These are phyloP conservation scores for Aspergillus leporis DNA, from an alignment of 495 filamentous ascomycete species.

Conservation along the genomic window DNA sequence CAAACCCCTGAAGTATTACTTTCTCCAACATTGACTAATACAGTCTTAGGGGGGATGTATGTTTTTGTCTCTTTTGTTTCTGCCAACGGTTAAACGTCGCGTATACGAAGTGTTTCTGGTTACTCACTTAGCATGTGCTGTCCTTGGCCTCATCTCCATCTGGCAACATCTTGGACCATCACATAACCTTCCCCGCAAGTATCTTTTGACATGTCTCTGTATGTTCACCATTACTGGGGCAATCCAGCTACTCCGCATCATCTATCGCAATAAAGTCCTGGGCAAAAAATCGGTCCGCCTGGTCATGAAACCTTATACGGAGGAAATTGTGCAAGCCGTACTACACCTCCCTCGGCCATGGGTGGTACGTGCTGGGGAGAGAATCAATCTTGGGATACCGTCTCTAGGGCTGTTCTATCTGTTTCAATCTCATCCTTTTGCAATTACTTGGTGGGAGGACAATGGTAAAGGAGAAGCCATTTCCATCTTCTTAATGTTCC, in stretches of 20 bases:
- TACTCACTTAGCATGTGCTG: constrained; percentile 20
- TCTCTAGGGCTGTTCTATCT: constrained; percentile 25
- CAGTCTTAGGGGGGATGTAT: constrained; percentile 19
- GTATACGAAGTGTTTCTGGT: constrained; percentile 26
- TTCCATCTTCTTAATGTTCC: constrained; percentile 29
- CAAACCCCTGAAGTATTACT: too few relatives aligned
- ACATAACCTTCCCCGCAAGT: neutral
- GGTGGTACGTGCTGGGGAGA: constrained; percentile 29
- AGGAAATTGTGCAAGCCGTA: constrained; percentile 13
- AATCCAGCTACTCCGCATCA: constrained; percentile 14
- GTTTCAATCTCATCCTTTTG: constrained; percentile 34
- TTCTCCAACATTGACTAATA: too few relatives aligned
- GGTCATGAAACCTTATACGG: constrained; percentile 2
- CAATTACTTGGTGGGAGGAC: constrained; percentile 36
- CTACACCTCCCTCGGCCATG: constrained; percentile 30
- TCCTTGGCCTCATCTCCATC: constrained; percentile 10
- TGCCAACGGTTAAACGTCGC: constrained; percentile 19
- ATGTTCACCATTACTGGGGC: constrained; percentile 8
- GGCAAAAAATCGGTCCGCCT: constrained; percentile 12
- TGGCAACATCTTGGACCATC: constrained; percentile 14
- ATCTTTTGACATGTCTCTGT: too few relatives aligned
- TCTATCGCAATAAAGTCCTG: constrained; percentile 18
- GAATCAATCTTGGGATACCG: constrained; percentile 28
- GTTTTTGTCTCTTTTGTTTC: constrained; percentile 18
- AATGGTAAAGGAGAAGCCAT: constrained; percentile 18